phyloP scores from a whole-genome alignment of 495 filamentous ascomycete species.

The Xylaria flabelliformis region DNA sequence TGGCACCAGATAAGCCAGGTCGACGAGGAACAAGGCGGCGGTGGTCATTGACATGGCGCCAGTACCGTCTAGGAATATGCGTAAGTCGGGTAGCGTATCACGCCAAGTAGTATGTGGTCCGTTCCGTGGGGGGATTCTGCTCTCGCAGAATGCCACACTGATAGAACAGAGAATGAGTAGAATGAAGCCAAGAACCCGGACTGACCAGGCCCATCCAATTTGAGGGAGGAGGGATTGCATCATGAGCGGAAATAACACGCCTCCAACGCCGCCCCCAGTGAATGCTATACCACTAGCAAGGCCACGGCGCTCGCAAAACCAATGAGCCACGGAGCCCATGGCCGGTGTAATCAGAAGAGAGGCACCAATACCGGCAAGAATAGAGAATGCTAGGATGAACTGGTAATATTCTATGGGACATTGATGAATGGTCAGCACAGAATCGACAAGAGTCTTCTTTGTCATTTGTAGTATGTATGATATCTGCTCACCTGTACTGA shows the following conservation, averaged over 20 bases:
- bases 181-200: constrained; percentile 66
- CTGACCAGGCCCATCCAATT: constrained; percentile 64
- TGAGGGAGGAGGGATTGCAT: constrained; percentile 56
- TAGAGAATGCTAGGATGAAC: constrained; percentile 65
- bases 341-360: constrained; percentile 67
- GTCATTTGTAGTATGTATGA: not conserved
- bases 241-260: constrained; percentile 65
- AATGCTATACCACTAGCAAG: constrained; percentile 68
- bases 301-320: constrained; percentile 65
- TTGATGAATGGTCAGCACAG: constrained; percentile 19
- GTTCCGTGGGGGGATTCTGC: constrained; percentile 23
- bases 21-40: constrained; percentile 43
- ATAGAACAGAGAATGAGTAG: constrained; percentile 61
- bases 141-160: constrained; percentile 47
- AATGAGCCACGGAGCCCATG: constrained; percentile 66
- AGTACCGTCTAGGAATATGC: constrained; percentile 24
- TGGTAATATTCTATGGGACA: constrained; percentile 66
- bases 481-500: constrained; percentile 45
- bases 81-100: constrained; percentile 24
- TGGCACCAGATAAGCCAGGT: constrained; percentile 33
- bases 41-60: constrained; percentile 24
- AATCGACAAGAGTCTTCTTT: constrained; percentile 19
- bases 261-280: constrained; percentile 64
- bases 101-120: constrained; percentile 20
- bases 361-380: constrained; percentile 61